phyloP scores from a whole-genome alignment of 208 protist species.

The Wallacemonas sp. region DNA sequence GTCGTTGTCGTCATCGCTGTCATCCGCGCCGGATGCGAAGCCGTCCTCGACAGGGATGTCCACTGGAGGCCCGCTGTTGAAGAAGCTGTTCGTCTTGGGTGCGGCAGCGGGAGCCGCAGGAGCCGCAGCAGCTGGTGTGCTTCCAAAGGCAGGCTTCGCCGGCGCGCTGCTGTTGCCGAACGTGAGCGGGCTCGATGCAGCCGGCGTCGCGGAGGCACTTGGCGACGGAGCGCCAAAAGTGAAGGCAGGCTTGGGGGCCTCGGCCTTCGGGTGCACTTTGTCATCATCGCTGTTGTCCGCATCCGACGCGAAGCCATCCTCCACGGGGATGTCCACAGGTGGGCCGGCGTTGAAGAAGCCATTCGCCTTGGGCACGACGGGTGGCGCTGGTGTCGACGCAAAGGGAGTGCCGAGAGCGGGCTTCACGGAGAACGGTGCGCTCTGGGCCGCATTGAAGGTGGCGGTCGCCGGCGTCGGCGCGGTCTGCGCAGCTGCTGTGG shows the following conservation, averaged over 20 bases:
- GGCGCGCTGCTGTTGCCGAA: neutral
- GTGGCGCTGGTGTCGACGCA: conserved; percentile 1
- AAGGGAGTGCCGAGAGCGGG: too few relatives aligned
- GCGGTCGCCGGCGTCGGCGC: neutral
- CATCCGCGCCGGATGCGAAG: conserved; percentile 54
- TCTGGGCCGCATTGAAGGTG: too few relatives aligned
- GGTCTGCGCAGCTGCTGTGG: neutral
- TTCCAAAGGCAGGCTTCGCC: conserved; percentile 27
- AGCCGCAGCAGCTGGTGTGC: conserved; percentile 11
- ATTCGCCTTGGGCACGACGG: conserved; percentile 16
- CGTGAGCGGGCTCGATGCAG: neutral
- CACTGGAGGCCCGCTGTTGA: conserved; percentile 23
- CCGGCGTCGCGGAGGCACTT: neutral
- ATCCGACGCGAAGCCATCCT: conserved; percentile 69
- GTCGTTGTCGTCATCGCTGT: conserved; percentile 40
- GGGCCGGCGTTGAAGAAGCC: conserved; percentile 60
- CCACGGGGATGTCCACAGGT: conserved; percentile 53
- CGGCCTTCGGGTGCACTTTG: conserved; percentile 19
- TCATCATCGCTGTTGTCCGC: conserved; percentile 61
- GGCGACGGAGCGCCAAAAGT: conserved; percentile 9
- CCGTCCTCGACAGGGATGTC: conserved; percentile 47
- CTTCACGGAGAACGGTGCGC: neutral
- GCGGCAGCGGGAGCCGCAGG: conserved; percentile 11
- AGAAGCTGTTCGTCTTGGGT: conserved; percentile 24
- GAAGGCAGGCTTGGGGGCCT: conserved; percentile 25